These are phyloP conservation scores for Boletus speciosus DNA, from an alignment of 768 basidiomycete genomes.

Conservation along the genomic window DNA sequence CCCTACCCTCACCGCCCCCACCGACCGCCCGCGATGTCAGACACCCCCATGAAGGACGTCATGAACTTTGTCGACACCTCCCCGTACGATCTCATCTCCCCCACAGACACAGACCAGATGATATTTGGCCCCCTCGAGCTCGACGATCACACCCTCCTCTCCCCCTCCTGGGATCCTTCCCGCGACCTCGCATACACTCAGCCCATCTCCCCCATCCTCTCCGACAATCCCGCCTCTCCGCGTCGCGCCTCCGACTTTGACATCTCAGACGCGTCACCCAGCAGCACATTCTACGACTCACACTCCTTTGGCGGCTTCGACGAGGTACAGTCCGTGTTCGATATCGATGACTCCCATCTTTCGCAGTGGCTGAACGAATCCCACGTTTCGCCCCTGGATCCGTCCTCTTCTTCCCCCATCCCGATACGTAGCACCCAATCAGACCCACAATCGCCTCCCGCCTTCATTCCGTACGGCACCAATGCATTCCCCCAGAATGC, in stretches of 20 bases:
- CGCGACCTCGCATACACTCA: constrained; percentile 35
- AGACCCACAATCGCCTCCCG: constrained; percentile 40
- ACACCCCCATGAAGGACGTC: constrained; percentile 30
- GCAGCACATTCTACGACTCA: constrained; percentile 35
- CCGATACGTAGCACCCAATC: constrained; percentile 51
- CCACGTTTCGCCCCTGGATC: constrained; percentile 36
- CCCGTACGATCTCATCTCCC: constrained; percentile 36
- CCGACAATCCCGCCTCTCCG: constrained; percentile 38
- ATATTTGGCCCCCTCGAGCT: constrained; percentile 35
- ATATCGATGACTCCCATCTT: constrained; percentile 42
- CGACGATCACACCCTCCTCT: constrained; percentile 29
- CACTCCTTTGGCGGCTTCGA: constrained; percentile 29
- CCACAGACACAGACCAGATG: constrained; percentile 31
- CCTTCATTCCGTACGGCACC: constrained; percentile 49
- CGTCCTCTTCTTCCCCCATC: constrained; percentile 55
- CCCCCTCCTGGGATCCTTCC: constrained; percentile 27
- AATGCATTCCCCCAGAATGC: constrained; percentile 46
- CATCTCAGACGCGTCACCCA: constrained; percentile 38
- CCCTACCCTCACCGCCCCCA: constrained; percentile 36
- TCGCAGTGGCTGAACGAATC: constrained; percentile 66
- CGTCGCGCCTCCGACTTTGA: constrained; percentile 41
- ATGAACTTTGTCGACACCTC: constrained; percentile 44
- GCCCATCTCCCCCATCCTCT: constrained; percentile 40
- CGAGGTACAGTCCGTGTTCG: constrained; percentile 35
- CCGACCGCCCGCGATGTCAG: constrained; percentile 14